phyloP scores from a whole-genome alignment of 1,139 yeast species.

The Protomyces arabidopsidicola region DNA sequence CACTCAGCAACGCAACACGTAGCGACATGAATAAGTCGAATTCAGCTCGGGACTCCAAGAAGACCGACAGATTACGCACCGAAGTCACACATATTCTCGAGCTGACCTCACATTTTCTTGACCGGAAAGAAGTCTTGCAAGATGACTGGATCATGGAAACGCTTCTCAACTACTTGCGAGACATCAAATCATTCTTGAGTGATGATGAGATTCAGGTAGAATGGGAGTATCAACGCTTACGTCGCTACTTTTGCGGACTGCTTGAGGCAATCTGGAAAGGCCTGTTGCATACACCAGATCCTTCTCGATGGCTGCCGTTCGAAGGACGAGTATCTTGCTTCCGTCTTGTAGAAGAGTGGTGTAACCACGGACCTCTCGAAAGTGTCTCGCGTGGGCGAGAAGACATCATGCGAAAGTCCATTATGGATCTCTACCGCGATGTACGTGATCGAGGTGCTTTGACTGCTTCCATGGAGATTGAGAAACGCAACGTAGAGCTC shows the following conservation, averaged over 20 bases:
- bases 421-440: constrained; percentile 37
- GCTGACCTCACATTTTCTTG: constrained; percentile 62
- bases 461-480: constrained; percentile 78
- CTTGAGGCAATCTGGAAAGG: constrained; percentile 64
- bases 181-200: constrained; percentile 60
- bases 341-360: constrained; percentile 84
- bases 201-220: constrained; percentile 57
- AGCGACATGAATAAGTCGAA: constrained; percentile 31
- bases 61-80: constrained; percentile 57
- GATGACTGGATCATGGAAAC: constrained; percentile 70
- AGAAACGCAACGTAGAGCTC: constrained; percentile 63
- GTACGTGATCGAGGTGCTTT: constrained; percentile 44
- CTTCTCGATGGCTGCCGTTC: constrained; percentile 67
- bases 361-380: constrained; percentile 73
- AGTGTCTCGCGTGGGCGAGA: constrained; percentile 64
- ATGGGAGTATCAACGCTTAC: constrained; percentile 67
- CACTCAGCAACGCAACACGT: constrained; percentile 50
- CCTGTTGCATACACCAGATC: constrained; percentile 43
- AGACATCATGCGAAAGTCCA: constrained; percentile 47
- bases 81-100: constrained; percentile 76
- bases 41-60: constrained; percentile 32
- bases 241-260: constrained; percentile 76
- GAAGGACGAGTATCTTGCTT: constrained; percentile 82
- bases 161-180: constrained; percentile 60
- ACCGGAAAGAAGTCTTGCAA: constrained; percentile 49